Evolutionary conservation across 208 protist genomes (phyloP).

Genomic region (Phytomonas francai): DNA sequence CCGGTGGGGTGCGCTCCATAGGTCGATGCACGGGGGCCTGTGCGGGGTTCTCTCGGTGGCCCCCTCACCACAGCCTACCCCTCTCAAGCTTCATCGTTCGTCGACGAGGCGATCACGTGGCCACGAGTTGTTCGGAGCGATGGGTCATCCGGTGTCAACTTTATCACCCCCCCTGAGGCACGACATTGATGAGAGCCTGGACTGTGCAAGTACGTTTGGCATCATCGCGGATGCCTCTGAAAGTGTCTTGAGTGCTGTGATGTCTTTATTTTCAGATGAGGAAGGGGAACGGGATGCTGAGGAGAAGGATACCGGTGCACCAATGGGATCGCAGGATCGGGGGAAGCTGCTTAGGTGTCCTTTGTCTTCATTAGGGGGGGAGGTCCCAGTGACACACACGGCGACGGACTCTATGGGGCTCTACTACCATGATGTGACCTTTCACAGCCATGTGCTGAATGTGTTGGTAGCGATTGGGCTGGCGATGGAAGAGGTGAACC

Average conservation of each 20-base stretch:
- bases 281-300: constrained; percentile 12
- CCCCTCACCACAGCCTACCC: no score
- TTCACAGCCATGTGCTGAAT: constrained; percentile 46
- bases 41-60: no score
- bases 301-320: not conserved
- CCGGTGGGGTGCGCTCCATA: constrained; percentile 8
- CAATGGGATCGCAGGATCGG: not conserved
- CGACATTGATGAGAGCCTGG: no score
- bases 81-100: no score
- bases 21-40: constrained; percentile 5
- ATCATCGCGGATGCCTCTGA: not conserved
- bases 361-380: no score
- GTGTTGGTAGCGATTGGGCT: constrained; percentile 45
- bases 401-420: constrained; percentile 14
- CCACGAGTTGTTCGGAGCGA: no score
- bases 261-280: constrained; percentile 23
- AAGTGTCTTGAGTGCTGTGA: constrained; percentile 15
- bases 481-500: constrained; percentile 36
- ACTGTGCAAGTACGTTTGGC: no score
- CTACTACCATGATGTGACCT: constrained; percentile 25
- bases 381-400: not conserved
- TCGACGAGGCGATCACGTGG: no score
- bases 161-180: no score
- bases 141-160: no score
- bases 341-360: no score